Evolutionary conservation across 306 rosid genomes (phyloP), one percentile per base, ranked within the genome.

Genomic region (Malus sieversii): DNA sequence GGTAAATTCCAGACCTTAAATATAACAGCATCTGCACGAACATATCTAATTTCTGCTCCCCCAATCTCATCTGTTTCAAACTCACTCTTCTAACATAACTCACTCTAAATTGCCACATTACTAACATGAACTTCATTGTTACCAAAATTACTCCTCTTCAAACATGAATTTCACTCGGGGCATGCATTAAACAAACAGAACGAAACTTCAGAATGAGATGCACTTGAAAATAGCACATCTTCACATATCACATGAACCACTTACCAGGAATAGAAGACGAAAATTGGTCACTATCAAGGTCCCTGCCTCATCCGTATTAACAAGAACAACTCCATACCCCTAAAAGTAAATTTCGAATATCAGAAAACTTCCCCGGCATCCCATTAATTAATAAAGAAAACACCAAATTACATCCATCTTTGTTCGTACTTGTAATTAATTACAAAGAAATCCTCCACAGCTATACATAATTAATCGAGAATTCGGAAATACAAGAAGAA

Each of bases 251-350:
- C 33, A 71, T 65, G 52, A 72, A 83, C 20, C 35, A 82, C 97
- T 86, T 87, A 95, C 99, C 82, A 95, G 85, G 86, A 95, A 95
- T 80, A 95, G 76, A 74, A 95, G 91, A 66, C 99, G 97, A 70
- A 77, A 95, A 88, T 95, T 95, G 76, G 99, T 95, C 48, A 95
- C 92, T 69, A 90, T 72, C 87, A 95, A 80, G 20, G 89, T 88
- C 77, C 97, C 99, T 3, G 99, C 99, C 82, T 90, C 91, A 76
- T 92, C 99, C 10, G 86, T 88, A 84, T 95, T 95, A 33, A 92
- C 88, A 70, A 95, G 99, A 87, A 95, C 99, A 81, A 95, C 97
- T 51, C 99, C 99, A 76, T 88, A 82, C 51, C 88, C 99, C 99
- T 95, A 88, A 66, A 83, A 78, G 71, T 55, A 77, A 72, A 83